Evolutionary conservation across 495 filamentous ascomycete genomes (phyloP), one percentile per base, ranked within the genome.

Genomic region (Bryoglossum gracile): DNA sequence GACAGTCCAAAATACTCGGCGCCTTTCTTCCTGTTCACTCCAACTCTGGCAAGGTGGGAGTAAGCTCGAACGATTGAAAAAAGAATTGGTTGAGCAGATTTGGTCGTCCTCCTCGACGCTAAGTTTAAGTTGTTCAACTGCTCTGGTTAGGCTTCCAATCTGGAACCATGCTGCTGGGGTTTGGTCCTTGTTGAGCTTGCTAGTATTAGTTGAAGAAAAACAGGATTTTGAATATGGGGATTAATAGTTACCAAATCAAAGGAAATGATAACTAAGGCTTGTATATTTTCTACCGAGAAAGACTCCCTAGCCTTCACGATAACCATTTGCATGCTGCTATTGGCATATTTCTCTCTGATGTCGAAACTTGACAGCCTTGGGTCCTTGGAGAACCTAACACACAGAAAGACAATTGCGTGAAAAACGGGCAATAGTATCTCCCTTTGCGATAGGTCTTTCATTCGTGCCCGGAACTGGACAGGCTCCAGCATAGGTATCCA

Each of bases 1-100:
- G 4, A 82, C 77, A 76, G 88, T 83, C 91, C 91, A 98, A 53
- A 96, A 98, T 0, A 86, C 89, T 56, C 91, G 71, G 51, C 91
- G 74, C 57, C 91, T 71, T 64, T 98, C 92, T 68, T 98, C 91
- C 46, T 73, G 74, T 63, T 96, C 92, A 1, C 80, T 89, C 89
- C 89, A 95, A 61, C 95, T 90, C 58, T 77, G 81, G 8, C 89
- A 77, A 3, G 86, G 81, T 4, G 84, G 77, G 17, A 95, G 64
- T 50, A 69, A 66, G 1, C 53, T 57, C 54, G 67, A 62, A 3
- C 63, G 56, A 16, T 59, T 57, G 24, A 68, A 64, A 11, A 68
- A 53, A 35, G 32, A 48, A 23, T 38, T 39, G 5, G 37, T 45
- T 3, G 54, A 41, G 8, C 52, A 41, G 14, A 32, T 47, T 11